Evolutionary conservation across 371 early-diverging fungal genomes (phyloP).

Genomic region (Blakeslea trispora): DNA sequence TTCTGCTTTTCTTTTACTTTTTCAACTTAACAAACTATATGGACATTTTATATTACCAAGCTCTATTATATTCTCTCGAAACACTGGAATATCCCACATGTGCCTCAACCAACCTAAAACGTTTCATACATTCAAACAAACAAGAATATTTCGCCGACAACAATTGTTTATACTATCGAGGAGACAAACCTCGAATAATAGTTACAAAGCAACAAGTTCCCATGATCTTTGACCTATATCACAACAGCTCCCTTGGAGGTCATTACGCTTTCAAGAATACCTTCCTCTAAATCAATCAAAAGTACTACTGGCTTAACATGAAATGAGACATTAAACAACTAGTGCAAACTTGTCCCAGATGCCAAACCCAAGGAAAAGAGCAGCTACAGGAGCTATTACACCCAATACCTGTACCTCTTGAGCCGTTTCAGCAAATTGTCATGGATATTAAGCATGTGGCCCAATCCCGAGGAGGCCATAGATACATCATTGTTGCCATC

Average conservation of each 20-base stretch:
- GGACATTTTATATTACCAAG: no score
- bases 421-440: conserved; percentile 1
- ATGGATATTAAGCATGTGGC: conserved; percentile 4
- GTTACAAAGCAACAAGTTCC: neutral
- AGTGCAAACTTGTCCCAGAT: neutral
- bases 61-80: no score
- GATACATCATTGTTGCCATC: conserved; percentile 23
- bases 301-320: neutral
- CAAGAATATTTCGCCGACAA: no score
- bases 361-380: neutral
- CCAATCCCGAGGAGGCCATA: conserved; percentile 5
- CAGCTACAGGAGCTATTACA: neutral
- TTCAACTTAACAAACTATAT: no score
- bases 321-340: neutral
- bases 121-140: no score
- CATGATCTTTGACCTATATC: neutral
- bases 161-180: no score
- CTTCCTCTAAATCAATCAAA: neutral
- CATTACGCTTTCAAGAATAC: conserved; percentile 1
- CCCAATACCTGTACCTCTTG: neutral
- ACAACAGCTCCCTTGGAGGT: neutral
- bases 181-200: no score
- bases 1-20: no score
- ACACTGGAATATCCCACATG: no score
- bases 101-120: no score